Percentiles rank a stretch among this genome's conserved stretches.
phyloP scores from a whole-genome alignment of 768 basidiomycete genomes.

The Podaxis mareebaensis region DNA sequence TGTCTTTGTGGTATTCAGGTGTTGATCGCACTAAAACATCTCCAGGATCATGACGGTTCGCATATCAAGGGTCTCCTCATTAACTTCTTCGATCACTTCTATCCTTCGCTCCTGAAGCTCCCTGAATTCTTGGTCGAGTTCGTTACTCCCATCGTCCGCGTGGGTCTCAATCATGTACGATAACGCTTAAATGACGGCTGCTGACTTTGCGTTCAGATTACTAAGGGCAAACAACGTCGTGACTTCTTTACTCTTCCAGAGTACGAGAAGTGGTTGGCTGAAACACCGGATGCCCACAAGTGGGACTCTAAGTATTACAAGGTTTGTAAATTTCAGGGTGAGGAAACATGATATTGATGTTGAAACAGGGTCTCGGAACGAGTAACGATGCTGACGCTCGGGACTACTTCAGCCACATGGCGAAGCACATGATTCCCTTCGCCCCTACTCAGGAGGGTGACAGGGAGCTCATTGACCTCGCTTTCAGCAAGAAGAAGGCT shows the following conservation, averaged over 20 bases:
- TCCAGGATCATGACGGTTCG: conserved; percentile 98
- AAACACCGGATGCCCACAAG: conserved; percentile 70
- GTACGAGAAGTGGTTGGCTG: conserved; percentile 89
- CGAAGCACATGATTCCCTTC: conserved; percentile 94
- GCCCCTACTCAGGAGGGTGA: conserved; percentile 79
- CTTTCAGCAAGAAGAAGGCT: conserved; percentile 99
- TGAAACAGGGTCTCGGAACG: conserved; percentile 87
- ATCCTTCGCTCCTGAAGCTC: conserved; percentile 88
- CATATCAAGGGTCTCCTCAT: conserved; percentile 99
- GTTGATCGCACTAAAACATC: conserved; percentile 3
- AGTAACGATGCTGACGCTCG: conserved; percentile 88
- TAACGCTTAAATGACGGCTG: conserved; percentile 1
- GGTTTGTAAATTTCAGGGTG: conserved; percentile 42
- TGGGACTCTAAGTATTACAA: conserved; percentile 99
- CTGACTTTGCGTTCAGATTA: conserved; percentile 45
- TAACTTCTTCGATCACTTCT: conserved; percentile 97
- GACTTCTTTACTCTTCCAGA: conserved; percentile 98
- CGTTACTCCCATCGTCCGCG: conserved; percentile 96
- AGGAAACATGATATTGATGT: background rate
- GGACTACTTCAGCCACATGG: conserved; percentile 90
- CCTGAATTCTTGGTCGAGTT: conserved; percentile 96
- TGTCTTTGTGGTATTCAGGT: conserved; percentile 21
- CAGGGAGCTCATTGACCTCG: conserved; percentile 88
- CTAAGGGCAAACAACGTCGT: conserved; percentile 73
- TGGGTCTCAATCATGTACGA: conserved; percentile 34